Evolutionary conservation across 2,329 filamentous ascomycete genomes (phyloP).

Genomic region (Arachnopeziza araneosa): DNA sequence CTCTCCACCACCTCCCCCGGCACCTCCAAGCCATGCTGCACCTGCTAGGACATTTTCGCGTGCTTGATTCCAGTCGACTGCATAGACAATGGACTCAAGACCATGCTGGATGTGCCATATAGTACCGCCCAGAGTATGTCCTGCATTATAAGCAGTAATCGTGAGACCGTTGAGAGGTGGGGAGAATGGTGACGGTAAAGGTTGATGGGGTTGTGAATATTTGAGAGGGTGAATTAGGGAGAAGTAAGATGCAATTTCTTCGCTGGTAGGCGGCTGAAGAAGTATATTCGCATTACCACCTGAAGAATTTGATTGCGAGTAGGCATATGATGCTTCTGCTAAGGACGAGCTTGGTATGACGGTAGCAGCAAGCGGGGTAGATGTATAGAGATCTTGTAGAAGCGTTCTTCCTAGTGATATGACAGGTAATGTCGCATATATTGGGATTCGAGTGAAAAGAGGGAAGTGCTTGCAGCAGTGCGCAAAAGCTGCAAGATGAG

Average conservation of each 20-base stretch:
- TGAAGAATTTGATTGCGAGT: constrained; percentile 44
- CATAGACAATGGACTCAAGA: constrained; percentile 93
- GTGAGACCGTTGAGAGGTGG: constrained; percentile 86
- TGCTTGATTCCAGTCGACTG: constrained; percentile 97
- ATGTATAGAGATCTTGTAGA: constrained; percentile 86
- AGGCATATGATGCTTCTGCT: constrained; percentile 55
- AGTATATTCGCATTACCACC: constrained; percentile 48
- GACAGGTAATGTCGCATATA: constrained; percentile 91
- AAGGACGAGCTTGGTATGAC: constrained; percentile 70
- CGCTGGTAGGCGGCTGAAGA: constrained; percentile 65
- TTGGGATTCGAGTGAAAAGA: constrained; percentile 82
- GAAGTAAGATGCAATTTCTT: constrained; percentile 92
- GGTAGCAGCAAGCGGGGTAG: constrained; percentile 80
- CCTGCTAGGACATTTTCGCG: constrained; percentile 91
- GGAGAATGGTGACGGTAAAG: constrained; percentile 78
- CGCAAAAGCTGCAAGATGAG: constrained; percentile 87
- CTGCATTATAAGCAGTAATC: constrained; percentile 94
- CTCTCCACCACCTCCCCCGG: constrained; percentile 73
- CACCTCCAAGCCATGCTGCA: constrained; percentile 86
- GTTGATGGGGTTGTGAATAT: constrained; percentile 94
- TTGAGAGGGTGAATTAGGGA: constrained; percentile 86
- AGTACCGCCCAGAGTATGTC: constrained; percentile 90
- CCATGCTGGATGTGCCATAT: constrained; percentile 99
- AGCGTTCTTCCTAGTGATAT: constrained; percentile 88
- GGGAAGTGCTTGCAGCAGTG: constrained; percentile 98